Conservation (phyloP, 176 grass and related monocot genomes). For the Oryza punctata region DNA sequence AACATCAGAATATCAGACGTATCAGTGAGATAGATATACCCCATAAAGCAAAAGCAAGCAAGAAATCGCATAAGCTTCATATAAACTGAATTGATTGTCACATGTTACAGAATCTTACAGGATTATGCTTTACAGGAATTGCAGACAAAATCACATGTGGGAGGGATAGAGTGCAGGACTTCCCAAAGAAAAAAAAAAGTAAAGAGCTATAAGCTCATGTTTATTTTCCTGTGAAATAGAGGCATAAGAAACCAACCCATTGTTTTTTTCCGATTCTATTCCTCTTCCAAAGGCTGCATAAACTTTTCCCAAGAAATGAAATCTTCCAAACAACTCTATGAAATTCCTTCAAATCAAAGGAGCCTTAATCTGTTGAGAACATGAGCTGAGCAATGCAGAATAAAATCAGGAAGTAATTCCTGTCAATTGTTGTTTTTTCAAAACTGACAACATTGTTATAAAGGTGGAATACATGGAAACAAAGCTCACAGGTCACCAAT, state of each 20-base stretch:
- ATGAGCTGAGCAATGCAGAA: slow-evolving; percentile 32
- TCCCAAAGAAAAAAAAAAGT: too few relatives aligned
- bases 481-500: slow-evolving; percentile 13
- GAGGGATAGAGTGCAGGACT: not conserved
- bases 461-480: slow-evolving; percentile 4
- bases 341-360: not conserved
- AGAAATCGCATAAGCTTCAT: slow-evolving; percentile 6
- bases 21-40: not conserved
- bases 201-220: not conserved
- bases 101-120: not conserved
- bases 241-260: not conserved
- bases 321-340: not conserved
- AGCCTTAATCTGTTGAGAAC: not conserved
- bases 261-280: not conserved
- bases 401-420: slow-evolving; percentile 12
- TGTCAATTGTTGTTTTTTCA: slow-evolving; percentile 1
- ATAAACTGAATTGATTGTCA: slow-evolving; percentile 6
- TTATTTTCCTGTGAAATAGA: not conserved
- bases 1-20: not conserved
- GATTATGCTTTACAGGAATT: not conserved
- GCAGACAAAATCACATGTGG: not conserved
- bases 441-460: slow-evolving; percentile 1
- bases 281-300: not conserved
- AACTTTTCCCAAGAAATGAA: not conserved
- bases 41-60: slow-evolving; percentile 34